Evolutionary conservation across 2,329 filamentous ascomycete species (phyloP), one percentile per base, ranked within the genome.

Genomic region (Penicillium sp.): DNA sequence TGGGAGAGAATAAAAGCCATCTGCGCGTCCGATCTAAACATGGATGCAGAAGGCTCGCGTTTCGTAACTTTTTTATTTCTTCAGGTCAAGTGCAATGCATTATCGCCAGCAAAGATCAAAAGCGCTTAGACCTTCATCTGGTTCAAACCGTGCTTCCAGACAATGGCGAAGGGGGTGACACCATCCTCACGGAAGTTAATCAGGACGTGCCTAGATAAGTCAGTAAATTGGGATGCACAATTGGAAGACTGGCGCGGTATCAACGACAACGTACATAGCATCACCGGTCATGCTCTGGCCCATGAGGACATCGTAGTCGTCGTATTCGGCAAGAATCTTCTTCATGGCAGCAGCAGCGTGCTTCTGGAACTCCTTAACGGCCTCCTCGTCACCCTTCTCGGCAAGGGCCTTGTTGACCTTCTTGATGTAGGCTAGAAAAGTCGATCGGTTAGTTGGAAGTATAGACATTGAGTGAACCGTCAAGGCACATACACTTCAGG

Each of bases 161-260:
- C 81, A 67, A 87, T 90, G 71, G 96, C 83, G 76, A 85, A 99
- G 59, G 95, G 95, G 55, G 93, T 98, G 68, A 89, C 78, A 77
- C 95, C 95, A 71, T 98, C 95, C 78, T 96, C 93, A 71, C 95
- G 93, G 87, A 96, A 99, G 86, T 97, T 96, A 75, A 97, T 89
- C 67, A 97, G 90, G 65, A 93, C 83, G 70, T 96, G 83, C 87
- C 90, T 93, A 63, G 26, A 50, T 56, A 16, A 48, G 21, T 49
- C 50, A 26, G 35, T 21, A 49, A 22, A 45, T 8, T 9, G 42
- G 7, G 24, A 27, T 29, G n/a, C 8, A n/a, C 26, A 9, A 11
- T 29, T 16, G n/a, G 1, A 29, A 21, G 2, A 16, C 29, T 21
- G 14, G 19, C 14, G 13, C 5, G 22, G 13, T 11, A 26, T 33